Conservation (phyloP, 352 stramenopile genomes). For the Phytopythium montanum region DNA sequence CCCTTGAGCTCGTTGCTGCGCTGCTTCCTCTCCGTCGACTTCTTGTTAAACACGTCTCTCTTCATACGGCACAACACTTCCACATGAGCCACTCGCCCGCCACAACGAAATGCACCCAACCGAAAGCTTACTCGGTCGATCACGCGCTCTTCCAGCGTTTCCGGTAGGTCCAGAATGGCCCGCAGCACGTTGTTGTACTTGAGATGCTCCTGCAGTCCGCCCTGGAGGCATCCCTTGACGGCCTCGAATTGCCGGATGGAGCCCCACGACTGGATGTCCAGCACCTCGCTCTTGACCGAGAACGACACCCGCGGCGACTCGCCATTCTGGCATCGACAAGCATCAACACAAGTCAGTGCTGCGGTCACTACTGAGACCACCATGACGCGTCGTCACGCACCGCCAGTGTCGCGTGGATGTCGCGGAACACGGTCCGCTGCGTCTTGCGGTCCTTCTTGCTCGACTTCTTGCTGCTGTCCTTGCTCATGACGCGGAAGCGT, state of each 20-base stretch:
- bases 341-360: neutral
- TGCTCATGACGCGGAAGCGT: slow-evolving; percentile 76
- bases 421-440: slow-evolving; percentile 79
- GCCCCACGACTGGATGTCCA: slow-evolving; percentile 75
- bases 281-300: slow-evolving; percentile 64
- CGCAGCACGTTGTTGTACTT: slow-evolving; percentile 89
- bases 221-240: slow-evolving; percentile 71
- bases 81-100: neutral
- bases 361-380: too few species aligned
- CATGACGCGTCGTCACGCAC: slow-evolving; percentile 25
- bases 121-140: slow-evolving; percentile 54
- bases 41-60: slow-evolving; percentile 83
- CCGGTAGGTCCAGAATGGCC: slow-evolving; percentile 66
- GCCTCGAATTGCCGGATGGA: slow-evolving; percentile 82
- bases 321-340: slow-evolving; percentile 39
- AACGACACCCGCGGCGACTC: slow-evolving; percentile 79
- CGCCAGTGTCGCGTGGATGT: slow-evolving; percentile 75
- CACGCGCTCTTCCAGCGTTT: slow-evolving; percentile 68
- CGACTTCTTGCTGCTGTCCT: slow-evolving; percentile 88
- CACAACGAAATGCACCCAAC: neutral
- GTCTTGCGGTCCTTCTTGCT: slow-evolving; percentile 89
- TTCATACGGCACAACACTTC: slow-evolving; percentile 9
- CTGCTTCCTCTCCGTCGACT: slow-evolving; percentile 69
- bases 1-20: slow-evolving; percentile 79
- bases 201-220: slow-evolving; percentile 79